phyloP scores from a whole-genome alignment of 495 filamentous ascomycete genomes.

The Penicillium goetzii region DNA sequence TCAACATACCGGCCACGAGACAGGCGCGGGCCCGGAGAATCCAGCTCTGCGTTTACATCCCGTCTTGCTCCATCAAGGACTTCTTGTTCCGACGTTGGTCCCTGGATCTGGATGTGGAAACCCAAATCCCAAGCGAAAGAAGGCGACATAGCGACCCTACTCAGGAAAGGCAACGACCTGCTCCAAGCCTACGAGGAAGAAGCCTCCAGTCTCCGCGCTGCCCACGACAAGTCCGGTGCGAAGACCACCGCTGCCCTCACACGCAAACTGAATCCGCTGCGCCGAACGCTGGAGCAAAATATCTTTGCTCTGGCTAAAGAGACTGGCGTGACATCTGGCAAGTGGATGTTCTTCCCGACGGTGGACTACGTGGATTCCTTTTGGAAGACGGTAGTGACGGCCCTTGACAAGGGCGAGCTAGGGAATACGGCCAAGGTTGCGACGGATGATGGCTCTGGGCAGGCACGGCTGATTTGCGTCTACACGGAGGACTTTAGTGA shows the following conservation, averaged over 20 bases:
- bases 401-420: constrained; percentile 64
- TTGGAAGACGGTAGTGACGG: constrained; percentile 67
- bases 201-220: constrained; percentile 41
- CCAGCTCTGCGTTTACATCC: constrained; percentile 61
- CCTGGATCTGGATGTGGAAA: constrained; percentile 72
- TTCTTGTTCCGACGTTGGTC: constrained; percentile 34
- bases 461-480: constrained; percentile 65
- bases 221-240: constrained; percentile 38
- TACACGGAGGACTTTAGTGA: constrained; percentile 79
- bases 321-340: constrained; percentile 62
- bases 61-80: constrained; percentile 70
- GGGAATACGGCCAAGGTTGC: constrained; percentile 73
- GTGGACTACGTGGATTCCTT: constrained; percentile 57
- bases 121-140: constrained; percentile 41
- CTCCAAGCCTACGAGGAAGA: constrained; percentile 47
- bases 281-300: constrained; percentile 52
- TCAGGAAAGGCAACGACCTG: constrained; percentile 45
- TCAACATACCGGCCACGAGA: constrained; percentile 47
- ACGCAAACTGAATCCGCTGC: constrained; percentile 55
- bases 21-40: constrained; percentile 55
- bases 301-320: constrained; percentile 60
- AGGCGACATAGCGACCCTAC: constrained; percentile 46
- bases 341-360: constrained; percentile 83
- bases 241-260: constrained; percentile 47
- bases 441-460: constrained; percentile 47